Conservation (phyloP, 2,329 filamentous ascomycete genomes). For the Sclerotinia trifoliorum region DNA sequence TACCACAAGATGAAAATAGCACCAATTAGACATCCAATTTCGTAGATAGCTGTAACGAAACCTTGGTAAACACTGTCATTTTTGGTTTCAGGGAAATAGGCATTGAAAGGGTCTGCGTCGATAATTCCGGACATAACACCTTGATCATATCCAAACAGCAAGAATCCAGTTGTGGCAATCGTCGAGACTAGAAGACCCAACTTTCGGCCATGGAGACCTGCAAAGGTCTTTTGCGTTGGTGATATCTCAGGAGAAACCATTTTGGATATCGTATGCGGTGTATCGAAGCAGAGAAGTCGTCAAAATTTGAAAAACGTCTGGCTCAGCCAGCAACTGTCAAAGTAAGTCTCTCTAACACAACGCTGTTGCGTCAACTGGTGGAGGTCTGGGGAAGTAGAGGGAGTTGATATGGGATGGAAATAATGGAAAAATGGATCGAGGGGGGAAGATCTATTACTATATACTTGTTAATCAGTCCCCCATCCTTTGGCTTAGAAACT, state of each 20-base stretch:
- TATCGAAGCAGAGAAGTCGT: constrained; percentile 10
- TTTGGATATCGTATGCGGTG: neutral
- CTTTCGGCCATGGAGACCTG: constrained; percentile 63
- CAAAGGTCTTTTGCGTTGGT: constrained; percentile 36
- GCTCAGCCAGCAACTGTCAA: constrained; percentile 20
- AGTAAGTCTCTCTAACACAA: constrained; percentile 13
- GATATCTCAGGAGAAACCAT: constrained; percentile 13
- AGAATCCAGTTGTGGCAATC: constrained; percentile 74
- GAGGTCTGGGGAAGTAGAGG: constrained; percentile 7
- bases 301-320: constrained; percentile 17
- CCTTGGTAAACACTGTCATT: constrained; percentile 41
- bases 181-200: constrained; percentile 69
- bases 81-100: constrained; percentile 75
- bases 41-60: constrained; percentile 58
- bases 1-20: constrained; percentile 49
- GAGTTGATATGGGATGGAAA: constrained; percentile 3
- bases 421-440: constrained; percentile 3
- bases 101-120: constrained; percentile 67
- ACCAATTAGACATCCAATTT: constrained; percentile 54
- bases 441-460: constrained; percentile 11
- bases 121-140: constrained; percentile 79
- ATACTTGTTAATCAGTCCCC: constrained; percentile 18
- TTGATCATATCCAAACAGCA: constrained; percentile 86
- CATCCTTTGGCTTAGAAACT: constrained; percentile 17
- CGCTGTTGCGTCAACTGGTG: constrained; percentile 18